These are phyloP conservation scores for Paradendryphiella salina DNA, from an alignment of 2,329 filamentous ascomycete genomes.

Conservation along the genomic window DNA sequence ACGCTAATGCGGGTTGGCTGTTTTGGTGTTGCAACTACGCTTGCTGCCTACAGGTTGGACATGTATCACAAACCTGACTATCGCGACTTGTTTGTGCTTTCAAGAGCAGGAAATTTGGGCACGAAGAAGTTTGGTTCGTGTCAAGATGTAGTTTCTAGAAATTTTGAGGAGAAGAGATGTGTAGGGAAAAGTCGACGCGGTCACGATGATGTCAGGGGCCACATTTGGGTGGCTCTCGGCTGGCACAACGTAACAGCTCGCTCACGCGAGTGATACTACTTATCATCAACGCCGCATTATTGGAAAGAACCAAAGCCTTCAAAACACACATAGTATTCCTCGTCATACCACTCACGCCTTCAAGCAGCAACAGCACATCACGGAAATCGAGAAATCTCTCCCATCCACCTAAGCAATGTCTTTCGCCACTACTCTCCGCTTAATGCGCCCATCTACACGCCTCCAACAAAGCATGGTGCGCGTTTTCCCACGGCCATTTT, in stretches of 20 bases:
- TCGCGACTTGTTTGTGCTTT: not conserved
- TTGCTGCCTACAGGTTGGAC: not conserved
- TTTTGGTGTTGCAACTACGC: constrained; percentile 5
- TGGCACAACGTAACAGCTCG: not conserved
- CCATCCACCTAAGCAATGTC: not conserved
- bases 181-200: not conserved
- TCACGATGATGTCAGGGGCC: constrained; percentile 25
- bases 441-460: constrained; percentile 6
- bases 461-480: not conserved
- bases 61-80: not conserved
- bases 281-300: too few relatives aligned
- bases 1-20: constrained; percentile 9
- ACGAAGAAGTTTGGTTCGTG: too few relatives aligned
- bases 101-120: not conserved
- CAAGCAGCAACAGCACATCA: too few relatives aligned
- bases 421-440: constrained; percentile 4
- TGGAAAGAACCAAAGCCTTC: too few relatives aligned
- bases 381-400: not conserved
- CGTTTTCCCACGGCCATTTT: not conserved
- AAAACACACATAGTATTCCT: too few relatives aligned
- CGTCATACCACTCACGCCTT: too few relatives aligned
- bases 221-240: not conserved
- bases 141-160: not conserved
- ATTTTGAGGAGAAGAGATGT: not conserved
- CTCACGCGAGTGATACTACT: not conserved